Base-by-base conservation (phyloP, 1,284 basidiomycete species). In the Heterobasidion irregulare region DNA sequence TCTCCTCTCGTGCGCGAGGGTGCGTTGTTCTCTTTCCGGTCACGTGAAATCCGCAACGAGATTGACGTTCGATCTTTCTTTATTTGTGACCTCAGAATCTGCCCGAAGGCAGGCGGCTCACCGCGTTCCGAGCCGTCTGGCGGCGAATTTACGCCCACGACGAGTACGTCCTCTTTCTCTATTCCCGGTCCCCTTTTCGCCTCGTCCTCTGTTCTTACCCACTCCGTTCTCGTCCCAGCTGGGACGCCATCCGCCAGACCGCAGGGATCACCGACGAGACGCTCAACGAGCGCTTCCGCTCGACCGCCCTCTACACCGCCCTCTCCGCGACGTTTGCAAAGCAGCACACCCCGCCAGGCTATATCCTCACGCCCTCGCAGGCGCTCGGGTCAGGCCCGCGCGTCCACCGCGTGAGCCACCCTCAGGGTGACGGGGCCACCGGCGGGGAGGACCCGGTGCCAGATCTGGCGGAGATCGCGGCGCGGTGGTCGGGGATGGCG, bases 91-190 rank as follows among this genome's bases (percentile, higher is more conserved):
- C 49, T 50, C 57, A 90, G 84, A 75, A 79, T 56, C 66, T 92
- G 2, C 91, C 92, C 0, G 81, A 84, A 56, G 79, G 79, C 19
- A 76, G 94, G 52, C 79, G 78, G 65, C 65, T 78, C 41, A 81
- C 88, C 34, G 85, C 89, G 2, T 78, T 92, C 63, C 75, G 83
- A 46, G 82, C 80, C 35, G 77, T 92, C 16, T 98, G 94, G 95
- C 78, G 94, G 43, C 76, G 95, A 34, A 81, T 95, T 49, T 95
- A 92, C 64, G 76, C 90, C 47, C 83, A 90, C 54, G 94, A 98
- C 66, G 84, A 97, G 92, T 95, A 66, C 63, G 84, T 73, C 8
- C 34, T n/a, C 38, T 48, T 43, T 13, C 43, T 52, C 43, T 8
- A 4, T 6, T 13, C 1, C 18, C 26, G 6, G 34, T 13, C 15